Evolutionary conservation across 768 basidiomycete genomes (phyloP).

Genomic region (Xerocomellus dryophilus): DNA sequence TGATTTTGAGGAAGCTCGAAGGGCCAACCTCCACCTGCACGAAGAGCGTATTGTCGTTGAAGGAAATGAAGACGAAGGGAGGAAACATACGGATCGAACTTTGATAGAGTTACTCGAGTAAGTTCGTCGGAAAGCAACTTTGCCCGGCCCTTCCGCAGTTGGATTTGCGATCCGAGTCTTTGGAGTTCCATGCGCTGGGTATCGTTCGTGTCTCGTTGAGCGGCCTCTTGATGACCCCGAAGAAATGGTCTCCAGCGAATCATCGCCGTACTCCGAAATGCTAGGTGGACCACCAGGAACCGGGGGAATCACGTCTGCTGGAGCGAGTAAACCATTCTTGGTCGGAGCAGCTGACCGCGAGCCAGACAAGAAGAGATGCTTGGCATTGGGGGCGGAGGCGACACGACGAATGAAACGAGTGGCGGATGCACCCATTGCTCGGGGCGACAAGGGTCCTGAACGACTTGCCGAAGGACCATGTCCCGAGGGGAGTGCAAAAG

Average conservation of each 20-base stretch:
- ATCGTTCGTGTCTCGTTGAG: constrained; percentile 41
- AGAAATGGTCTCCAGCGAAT: constrained; percentile 76
- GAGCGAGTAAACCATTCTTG: constrained; percentile 77
- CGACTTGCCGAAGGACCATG: constrained; percentile 35
- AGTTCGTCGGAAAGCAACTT: constrained; percentile 82
- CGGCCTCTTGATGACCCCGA: constrained; percentile 68
- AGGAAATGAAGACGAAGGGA: neutral
- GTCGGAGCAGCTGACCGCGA: constrained; percentile 58
- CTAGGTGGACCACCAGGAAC: constrained; percentile 47
- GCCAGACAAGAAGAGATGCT: constrained; percentile 73
- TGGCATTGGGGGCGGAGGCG: constrained; percentile 95
- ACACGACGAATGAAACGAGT: constrained; percentile 92
- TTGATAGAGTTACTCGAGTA: constrained; percentile 99
- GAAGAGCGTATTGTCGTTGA: neutral
- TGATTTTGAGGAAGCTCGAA: constrained; percentile 92
- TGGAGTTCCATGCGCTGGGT: constrained; percentile 23
- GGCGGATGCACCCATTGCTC: constrained; percentile 67
- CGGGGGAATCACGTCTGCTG: constrained; percentile 57
- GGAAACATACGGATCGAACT: constrained; percentile 67
- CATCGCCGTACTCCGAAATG: constrained; percentile 57
- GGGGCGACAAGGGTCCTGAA: constrained; percentile 59
- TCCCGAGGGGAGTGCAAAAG: constrained; percentile 33
- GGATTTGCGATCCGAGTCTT: constrained; percentile 49
- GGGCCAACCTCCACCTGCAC: constrained; percentile 89
- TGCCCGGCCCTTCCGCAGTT: constrained; percentile 48